A percentile compares a stretch with the other conserved stretches of the same genome.
phyloP scores from a whole-genome alignment of 352 stramenopile species.

The Pythium folliculosum region DNA sequence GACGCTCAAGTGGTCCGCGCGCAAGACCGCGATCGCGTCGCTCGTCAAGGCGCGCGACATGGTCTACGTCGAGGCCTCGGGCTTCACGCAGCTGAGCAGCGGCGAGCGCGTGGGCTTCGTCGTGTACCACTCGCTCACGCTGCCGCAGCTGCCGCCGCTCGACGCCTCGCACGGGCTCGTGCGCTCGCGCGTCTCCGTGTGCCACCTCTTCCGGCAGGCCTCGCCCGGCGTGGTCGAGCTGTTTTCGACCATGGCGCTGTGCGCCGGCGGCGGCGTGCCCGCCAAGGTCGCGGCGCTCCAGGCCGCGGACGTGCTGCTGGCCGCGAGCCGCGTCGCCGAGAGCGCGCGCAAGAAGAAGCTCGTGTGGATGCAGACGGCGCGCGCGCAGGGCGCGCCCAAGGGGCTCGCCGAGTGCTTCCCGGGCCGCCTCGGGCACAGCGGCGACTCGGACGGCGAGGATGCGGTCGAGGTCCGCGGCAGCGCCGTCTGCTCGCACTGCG shows the following conservation, averaged over 20 bases:
- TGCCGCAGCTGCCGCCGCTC: constrained; percentile 34
- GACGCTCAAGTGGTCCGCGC: constrained; percentile 26
- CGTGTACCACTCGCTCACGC: constrained; percentile 39
- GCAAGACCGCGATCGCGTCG: not conserved
- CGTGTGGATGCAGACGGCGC: constrained; percentile 13
- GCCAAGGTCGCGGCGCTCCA: constrained; percentile 22
- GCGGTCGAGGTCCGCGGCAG: too few species aligned
- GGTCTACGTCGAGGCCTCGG: constrained; percentile 49
- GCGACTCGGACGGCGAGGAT: too few species aligned
- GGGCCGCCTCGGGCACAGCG: too few species aligned
- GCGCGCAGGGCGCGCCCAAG: not conserved
- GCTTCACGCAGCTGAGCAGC: constrained; percentile 6
- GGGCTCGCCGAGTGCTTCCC: not conserved
- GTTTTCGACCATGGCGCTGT: constrained; percentile 47
- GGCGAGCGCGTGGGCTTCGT: constrained; percentile 30
- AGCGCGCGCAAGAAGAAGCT: constrained; percentile 33
- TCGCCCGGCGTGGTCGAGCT: constrained; percentile 38
- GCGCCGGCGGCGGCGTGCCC: constrained; percentile 27
- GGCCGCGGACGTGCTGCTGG: constrained; percentile 21
- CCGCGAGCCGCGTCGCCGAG: constrained; percentile 20
- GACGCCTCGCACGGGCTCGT: constrained; percentile 34
- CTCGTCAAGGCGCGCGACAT: constrained; percentile 45
- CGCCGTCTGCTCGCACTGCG: not conserved
- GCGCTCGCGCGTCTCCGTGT: constrained; percentile 47
- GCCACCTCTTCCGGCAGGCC: constrained; percentile 40